phyloP scores from a whole-genome alignment of 352 stramenopile species.

The Pythium folliculosum region DNA sequence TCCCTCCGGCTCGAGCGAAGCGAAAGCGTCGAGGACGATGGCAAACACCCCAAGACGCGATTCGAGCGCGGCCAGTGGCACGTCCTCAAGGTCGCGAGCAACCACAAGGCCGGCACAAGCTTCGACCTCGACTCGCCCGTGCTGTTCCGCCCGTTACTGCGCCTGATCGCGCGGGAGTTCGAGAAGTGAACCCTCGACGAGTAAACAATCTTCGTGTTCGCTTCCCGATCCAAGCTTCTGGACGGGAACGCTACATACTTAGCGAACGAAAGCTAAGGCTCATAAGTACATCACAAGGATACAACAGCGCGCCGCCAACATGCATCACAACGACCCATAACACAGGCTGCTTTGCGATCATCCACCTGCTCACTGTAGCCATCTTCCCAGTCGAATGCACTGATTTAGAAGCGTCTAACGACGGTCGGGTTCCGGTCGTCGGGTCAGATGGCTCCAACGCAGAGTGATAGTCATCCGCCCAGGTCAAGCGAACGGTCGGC shows the following conservation, averaged over 20 bases:
- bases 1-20: background rate
- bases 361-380: conserved; percentile 2
- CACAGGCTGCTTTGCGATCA: background rate
- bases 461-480: conserved; percentile 19
- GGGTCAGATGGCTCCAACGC: background rate
- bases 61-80: conserved; percentile 27
- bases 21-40: background rate
- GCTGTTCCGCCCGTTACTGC: conserved; percentile 28
- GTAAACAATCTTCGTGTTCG: too few species aligned
- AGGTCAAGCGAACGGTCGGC: background rate
- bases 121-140: conserved; percentile 24
- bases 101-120: conserved; percentile 33
- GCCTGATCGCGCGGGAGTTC: conserved; percentile 26
- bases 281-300: too few species aligned
- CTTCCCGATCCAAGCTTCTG: too few species aligned
- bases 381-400: background rate
- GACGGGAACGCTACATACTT: too few species aligned
- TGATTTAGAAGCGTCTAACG: conserved; percentile 3
- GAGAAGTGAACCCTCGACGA: conserved; percentile 7
- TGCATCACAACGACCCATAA: too few species aligned
- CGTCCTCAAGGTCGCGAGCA: conserved; percentile 25
- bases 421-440: background rate
- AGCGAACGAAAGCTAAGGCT: too few species aligned
- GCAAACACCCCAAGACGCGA: background rate
- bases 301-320: too few species aligned